A percentile compares a stretch with the other conserved stretches of the same genome.
Evolutionary conservation across 495 filamentous ascomycete genomes (phyloP).

Genomic region (Trichoderma reesei): DNA sequence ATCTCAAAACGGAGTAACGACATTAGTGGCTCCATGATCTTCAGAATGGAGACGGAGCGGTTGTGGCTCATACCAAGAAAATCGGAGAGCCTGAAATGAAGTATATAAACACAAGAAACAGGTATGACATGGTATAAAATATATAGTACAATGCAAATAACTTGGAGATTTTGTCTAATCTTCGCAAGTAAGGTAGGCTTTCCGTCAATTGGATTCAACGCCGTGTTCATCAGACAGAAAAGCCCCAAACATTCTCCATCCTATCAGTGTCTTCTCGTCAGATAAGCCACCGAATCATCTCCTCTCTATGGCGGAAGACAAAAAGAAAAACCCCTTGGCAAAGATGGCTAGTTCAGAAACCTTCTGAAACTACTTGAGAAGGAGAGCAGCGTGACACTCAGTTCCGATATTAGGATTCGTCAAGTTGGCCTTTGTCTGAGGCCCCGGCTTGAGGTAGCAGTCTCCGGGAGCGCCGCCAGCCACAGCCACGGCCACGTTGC

Average conservation of each 20-base stretch:
- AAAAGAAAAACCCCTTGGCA: background rate
- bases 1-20: too few relatives aligned
- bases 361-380: background rate
- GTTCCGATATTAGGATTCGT: conserved; percentile 19
- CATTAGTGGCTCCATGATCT: too few relatives aligned
- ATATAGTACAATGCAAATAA: background rate
- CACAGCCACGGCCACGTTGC: conserved; percentile 22
- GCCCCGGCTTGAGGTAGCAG: conserved; percentile 36
- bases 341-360: too few relatives aligned
- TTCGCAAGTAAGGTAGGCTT: background rate
- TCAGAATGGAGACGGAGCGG: too few relatives aligned
- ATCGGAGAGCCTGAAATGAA: background rate
- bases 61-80: background rate
- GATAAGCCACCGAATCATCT: background rate
- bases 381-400: conserved; percentile 18
- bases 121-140: background rate
- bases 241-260: background rate
- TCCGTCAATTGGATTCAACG: background rate
- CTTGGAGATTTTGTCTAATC: background rate
- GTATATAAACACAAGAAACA: background rate
- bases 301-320: background rate
- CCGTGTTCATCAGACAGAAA: background rate
- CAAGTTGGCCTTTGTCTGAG: conserved; percentile 25
- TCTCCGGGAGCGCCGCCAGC: conserved; percentile 29
- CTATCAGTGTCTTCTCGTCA: background rate